phyloP scores from a whole-genome alignment of 495 filamentous ascomycete species.

The Neurospora tetraspora region DNA sequence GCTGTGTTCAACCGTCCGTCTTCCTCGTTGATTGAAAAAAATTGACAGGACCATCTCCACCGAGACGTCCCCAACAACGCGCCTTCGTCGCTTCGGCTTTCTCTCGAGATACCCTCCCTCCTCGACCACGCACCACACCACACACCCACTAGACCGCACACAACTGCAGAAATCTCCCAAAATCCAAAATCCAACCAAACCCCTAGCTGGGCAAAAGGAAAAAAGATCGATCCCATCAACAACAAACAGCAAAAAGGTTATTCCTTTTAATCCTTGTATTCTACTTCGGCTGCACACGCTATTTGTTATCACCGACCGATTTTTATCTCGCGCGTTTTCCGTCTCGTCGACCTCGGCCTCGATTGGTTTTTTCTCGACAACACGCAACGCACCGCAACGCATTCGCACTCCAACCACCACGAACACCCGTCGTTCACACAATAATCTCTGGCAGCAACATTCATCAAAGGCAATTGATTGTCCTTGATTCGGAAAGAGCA shows the following conservation, averaged over 20 bases:
- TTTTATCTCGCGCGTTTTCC: constrained; percentile 10
- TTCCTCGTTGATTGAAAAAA: constrained; percentile 18
- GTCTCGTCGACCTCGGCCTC: constrained; percentile 9
- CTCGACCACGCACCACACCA: background rate
- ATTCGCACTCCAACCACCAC: background rate
- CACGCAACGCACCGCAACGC: background rate
- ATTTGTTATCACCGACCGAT: background rate
- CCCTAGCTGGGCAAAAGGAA: constrained; percentile 1
- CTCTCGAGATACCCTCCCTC: background rate
- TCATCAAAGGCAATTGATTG: background rate
- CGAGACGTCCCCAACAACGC: constrained; percentile 2
- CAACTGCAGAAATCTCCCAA: constrained; percentile 7
- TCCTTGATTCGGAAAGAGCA: background rate
- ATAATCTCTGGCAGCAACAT: background rate
- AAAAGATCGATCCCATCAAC: constrained; percentile 12
- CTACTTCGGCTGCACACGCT: constrained; percentile 5
- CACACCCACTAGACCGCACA: constrained; percentile 13
- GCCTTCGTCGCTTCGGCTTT: background rate
- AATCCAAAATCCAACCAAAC: constrained; percentile 3
- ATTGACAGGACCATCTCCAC: background rate
- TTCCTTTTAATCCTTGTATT: constrained; percentile 32
- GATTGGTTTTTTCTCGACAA: constrained; percentile 1
- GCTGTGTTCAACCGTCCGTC: constrained; percentile 10
- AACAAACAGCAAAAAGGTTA: constrained; percentile 5
- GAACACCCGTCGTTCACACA: background rate